Percentiles rank a stretch among this genome's conserved stretches.
Evolutionary conservation across 73 alveolate species (phyloP).

Genomic region (Uronychia binucleata): DNA sequence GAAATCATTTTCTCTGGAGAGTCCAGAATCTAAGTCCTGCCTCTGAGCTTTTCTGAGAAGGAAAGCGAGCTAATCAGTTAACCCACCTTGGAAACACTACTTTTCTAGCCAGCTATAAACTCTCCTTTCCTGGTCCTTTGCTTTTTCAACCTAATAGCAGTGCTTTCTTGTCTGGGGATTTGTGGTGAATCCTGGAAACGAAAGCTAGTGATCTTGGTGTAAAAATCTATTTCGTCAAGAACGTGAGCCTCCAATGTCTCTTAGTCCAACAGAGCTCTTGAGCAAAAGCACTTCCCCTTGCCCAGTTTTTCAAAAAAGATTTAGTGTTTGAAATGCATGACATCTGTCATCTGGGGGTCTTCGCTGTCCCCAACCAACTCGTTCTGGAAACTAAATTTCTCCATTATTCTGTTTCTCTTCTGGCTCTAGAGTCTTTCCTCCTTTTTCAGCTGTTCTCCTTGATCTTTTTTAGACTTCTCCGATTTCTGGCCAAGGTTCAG

Average conservation of each 20-base stretch:
- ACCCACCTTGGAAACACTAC: too few species aligned
- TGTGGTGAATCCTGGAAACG: too few species aligned
- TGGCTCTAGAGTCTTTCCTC: background rate
- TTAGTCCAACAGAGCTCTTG: conserved; percentile 38
- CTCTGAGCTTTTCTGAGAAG: too few species aligned
- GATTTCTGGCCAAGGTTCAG: background rate
- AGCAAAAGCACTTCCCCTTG: conserved; percentile 47
- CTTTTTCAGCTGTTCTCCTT: background rate
- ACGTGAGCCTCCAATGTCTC: background rate
- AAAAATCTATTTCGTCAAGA: background rate
- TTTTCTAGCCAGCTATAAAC: too few species aligned
- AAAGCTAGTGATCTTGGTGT: background rate
- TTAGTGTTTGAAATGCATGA: conserved; percentile 38
- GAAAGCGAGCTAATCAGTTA: too few species aligned
- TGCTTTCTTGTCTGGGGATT: too few species aligned
- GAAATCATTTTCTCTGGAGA: too few species aligned
- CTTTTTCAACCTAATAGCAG: too few species aligned
- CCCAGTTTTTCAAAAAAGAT: conserved; percentile 34
- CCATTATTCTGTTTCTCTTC: background rate
- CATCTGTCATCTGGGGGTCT: background rate
- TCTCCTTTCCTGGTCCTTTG: too few species aligned
- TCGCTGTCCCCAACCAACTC: conserved; percentile 9
- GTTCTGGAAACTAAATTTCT: conserved; percentile 31
- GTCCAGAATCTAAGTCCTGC: too few species aligned
- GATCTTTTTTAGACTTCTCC: background rate